Percentiles rank a stretch among this genome's conserved stretches.
phyloP scores from a whole-genome alignment of 768 basidiomycete species.

The Lactifluus subvellereus region DNA sequence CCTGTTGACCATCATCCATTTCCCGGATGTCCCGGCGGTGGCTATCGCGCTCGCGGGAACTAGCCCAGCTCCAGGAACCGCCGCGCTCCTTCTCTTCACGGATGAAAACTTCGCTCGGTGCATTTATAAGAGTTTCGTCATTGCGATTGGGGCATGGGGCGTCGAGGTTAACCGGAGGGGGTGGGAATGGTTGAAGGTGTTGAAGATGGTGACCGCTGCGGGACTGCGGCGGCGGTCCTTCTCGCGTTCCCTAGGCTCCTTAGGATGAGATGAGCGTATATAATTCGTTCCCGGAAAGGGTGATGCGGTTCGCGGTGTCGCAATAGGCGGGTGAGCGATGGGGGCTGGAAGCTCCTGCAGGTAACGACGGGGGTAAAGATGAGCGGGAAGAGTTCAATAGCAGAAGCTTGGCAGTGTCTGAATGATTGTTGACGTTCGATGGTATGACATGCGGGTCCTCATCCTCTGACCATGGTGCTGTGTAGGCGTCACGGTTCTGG shows the following conservation, averaged over 20 bases:
- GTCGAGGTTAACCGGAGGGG: conserved; percentile 10
- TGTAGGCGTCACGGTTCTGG: too few species aligned
- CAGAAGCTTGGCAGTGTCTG: conserved; percentile 21
- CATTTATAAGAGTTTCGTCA: conserved; percentile 28
- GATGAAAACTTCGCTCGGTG: conserved; percentile 23
- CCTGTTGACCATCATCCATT: conserved; percentile 37
- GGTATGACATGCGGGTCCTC: too few species aligned
- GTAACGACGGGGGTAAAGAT: conserved; percentile 46
- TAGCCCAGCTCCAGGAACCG: conserved; percentile 46
- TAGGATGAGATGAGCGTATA: too few species aligned
- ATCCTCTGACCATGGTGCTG: too few species aligned
- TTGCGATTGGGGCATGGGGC: conserved; percentile 30
- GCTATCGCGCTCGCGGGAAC: conserved; percentile 34
- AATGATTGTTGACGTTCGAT: too few species aligned
- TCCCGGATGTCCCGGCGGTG: conserved; percentile 37
- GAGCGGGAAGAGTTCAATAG: conserved; percentile 38
- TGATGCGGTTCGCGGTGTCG: too few species aligned
- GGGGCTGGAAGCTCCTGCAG: conserved; percentile 42
- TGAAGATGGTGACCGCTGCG: conserved; percentile 49
- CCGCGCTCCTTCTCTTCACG: conserved; percentile 41
- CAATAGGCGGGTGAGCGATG: too few species aligned
- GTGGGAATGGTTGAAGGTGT: conserved; percentile 49
- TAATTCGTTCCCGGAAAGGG: too few species aligned
- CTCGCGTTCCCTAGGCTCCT: conserved; percentile 29
- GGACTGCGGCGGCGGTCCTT: conserved; percentile 25